Evolutionary conservation across 2,329 filamentous ascomycete genomes (phyloP).

Genomic region (Penicillium sp.): DNA sequence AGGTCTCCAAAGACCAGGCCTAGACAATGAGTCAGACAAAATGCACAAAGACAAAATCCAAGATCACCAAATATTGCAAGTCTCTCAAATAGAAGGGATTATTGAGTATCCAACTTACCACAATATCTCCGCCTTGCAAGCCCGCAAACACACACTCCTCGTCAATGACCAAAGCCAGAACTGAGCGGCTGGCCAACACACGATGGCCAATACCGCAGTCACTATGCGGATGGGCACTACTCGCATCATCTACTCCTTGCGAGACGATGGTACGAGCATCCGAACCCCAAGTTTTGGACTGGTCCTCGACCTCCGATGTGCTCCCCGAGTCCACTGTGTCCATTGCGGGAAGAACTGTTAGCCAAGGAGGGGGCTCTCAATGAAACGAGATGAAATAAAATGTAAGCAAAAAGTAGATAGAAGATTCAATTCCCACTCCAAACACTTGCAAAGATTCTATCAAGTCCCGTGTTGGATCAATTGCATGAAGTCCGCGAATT

Average conservation of each 20-base stretch:
- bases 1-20: conserved; percentile 88
- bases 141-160: conserved; percentile 86
- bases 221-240: conserved; percentile 29
- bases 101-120: conserved; percentile 55
- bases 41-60: not conserved
- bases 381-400: not conserved
- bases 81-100: not conserved
- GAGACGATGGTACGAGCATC: conserved; percentile 34
- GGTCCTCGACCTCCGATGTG: conserved; percentile 45
- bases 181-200: conserved; percentile 50
- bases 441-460: not conserved
- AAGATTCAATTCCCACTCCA: conserved; percentile 6
- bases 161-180: conserved; percentile 79
- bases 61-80: not conserved
- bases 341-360: conserved; percentile 38
- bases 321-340: conserved; percentile 46
- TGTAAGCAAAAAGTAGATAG: not conserved
- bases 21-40: conserved; percentile 29
- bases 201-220: conserved; percentile 52
- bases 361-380: conserved; percentile 18
- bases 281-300: conserved; percentile 41
- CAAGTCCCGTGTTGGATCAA: conserved; percentile 3
- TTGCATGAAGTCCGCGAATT: conserved; percentile 3
- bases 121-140: conserved; percentile 90
- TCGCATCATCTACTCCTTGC: conserved; percentile 30